Conservation (phyloP, 1,284 basidiomycete genomes). For the Schizophyllum amplum region DNA sequence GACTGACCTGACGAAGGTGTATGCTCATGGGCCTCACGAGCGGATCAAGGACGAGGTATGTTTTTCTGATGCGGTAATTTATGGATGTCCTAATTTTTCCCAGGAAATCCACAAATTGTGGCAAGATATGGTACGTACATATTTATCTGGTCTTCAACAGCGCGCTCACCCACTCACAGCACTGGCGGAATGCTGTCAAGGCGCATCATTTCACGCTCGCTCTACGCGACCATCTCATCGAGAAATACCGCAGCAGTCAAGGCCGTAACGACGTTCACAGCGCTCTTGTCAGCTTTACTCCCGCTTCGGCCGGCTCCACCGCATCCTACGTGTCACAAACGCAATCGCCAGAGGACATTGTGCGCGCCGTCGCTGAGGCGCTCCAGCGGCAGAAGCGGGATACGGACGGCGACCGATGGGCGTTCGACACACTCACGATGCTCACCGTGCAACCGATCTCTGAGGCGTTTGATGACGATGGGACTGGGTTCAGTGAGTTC, state of each 20-base stretch:
- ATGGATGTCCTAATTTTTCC: not conserved
- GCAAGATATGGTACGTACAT: constrained; percentile 14
- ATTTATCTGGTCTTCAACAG: not conserved
- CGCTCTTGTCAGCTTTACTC: too few species aligned
- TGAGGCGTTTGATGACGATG: constrained; percentile 36
- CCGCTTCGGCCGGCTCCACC: too few species aligned
- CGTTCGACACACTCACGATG: constrained; percentile 28
- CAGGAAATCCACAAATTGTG: not conserved
- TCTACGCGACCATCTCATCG: constrained; percentile 29
- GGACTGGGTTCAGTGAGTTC: constrained; percentile 23
- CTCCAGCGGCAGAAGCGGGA: not conserved
- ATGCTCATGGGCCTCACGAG: constrained; percentile 27
- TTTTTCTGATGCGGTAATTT: not conserved
- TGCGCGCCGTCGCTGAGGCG: too few species aligned
- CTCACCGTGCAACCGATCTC: constrained; percentile 29
- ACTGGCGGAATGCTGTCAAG: constrained; percentile 34
- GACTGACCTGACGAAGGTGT: constrained; percentile 22
- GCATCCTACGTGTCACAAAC: too few species aligned
- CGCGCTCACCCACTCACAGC: not conserved
- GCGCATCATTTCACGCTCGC: constrained; percentile 33
- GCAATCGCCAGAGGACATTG: too few species aligned
- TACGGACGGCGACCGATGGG: constrained; percentile 25
- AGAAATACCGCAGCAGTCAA: constrained; percentile 16
- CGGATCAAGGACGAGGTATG: constrained; percentile 24
- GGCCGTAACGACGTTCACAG: constrained; percentile 7